phyloP scores from a whole-genome alignment of 495 filamentous ascomycete species.

The Xylaria castorea region DNA sequence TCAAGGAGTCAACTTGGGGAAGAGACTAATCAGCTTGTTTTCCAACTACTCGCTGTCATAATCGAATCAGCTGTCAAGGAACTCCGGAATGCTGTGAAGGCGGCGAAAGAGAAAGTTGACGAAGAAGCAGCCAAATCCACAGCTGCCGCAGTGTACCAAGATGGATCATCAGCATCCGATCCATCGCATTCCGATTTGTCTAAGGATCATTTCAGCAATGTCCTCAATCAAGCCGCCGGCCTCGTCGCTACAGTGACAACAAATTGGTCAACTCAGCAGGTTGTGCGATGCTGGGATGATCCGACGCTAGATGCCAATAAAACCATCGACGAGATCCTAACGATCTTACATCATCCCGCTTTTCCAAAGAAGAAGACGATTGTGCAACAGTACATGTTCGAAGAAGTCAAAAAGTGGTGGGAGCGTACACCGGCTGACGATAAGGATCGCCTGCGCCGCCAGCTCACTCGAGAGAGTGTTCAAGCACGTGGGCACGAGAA shows the following conservation, averaged over 20 bases:
- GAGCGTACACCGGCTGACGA: constrained; percentile 56
- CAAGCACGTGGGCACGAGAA: constrained; percentile 70
- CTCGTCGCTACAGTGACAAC: constrained; percentile 69
- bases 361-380: constrained; percentile 66
- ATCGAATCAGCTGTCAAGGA: constrained; percentile 74
- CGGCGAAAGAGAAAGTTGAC: constrained; percentile 74
- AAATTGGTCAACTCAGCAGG: constrained; percentile 73
- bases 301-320: constrained; percentile 64
- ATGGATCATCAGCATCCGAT: constrained; percentile 67
- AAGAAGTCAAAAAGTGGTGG: constrained; percentile 73
- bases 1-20: constrained; percentile 60
- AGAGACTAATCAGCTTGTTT: constrained; percentile 72
- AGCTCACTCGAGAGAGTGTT: constrained; percentile 70
- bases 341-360: constrained; percentile 76
- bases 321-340: constrained; percentile 68
- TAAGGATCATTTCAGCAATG: constrained; percentile 74
- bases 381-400: constrained; percentile 71
- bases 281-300: constrained; percentile 76
- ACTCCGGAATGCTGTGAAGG: constrained; percentile 70
- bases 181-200: constrained; percentile 81
- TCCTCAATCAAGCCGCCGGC: constrained; percentile 77
- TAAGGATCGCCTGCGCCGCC: constrained; percentile 59
- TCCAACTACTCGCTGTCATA: constrained; percentile 75
- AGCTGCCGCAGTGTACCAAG: constrained; percentile 72
- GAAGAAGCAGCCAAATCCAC: constrained; percentile 67